These are phyloP conservation scores for Pythium rhizo-oryzae DNA, from an alignment of 352 stramenopile species.

Conservation along the genomic window DNA sequence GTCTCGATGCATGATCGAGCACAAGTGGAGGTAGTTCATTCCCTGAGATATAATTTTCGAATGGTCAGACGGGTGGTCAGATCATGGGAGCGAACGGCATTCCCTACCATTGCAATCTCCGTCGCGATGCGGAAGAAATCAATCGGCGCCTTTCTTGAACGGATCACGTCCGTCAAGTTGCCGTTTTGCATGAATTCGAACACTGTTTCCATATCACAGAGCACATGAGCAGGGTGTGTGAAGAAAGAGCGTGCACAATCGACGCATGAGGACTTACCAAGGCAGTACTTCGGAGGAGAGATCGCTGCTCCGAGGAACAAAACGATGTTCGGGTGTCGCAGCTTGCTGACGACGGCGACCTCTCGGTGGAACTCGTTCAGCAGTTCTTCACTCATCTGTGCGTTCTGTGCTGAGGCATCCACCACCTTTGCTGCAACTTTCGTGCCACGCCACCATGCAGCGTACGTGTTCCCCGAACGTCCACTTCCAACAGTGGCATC, in stretches of 20 bases:
- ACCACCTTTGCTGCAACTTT: constrained; percentile 82
- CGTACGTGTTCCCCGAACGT: constrained; percentile 81
- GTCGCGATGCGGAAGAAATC: constrained; percentile 81
- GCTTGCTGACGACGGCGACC: constrained; percentile 82
- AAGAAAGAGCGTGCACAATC: too few species aligned
- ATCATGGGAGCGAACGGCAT: not conserved
- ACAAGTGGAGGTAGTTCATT: constrained; percentile 95
- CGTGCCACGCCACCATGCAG: constrained; percentile 78
- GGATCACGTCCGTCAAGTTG: constrained; percentile 85
- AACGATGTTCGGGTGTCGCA: constrained; percentile 87
- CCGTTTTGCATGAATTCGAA: constrained; percentile 91
- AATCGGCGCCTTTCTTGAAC: constrained; percentile 58
- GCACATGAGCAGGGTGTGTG: too few species aligned
- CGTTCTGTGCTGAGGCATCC: constrained; percentile 71
- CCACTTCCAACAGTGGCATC: constrained; percentile 70
- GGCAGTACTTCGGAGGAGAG: constrained; percentile 76
- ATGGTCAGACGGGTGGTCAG: too few species aligned
- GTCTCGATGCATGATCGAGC: constrained; percentile 95
- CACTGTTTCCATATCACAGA: constrained; percentile 33
- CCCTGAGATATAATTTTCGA: constrained; percentile 37
- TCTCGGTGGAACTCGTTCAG: constrained; percentile 87
- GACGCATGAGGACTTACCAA: constrained; percentile 45
- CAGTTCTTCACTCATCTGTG: constrained; percentile 70
- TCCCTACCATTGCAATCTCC: constrained; percentile 78
- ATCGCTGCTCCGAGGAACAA: constrained; percentile 84